phyloP scores from a whole-genome alignment of 805 yeast genomes.

The Metschnikowia picachoensis region DNA sequence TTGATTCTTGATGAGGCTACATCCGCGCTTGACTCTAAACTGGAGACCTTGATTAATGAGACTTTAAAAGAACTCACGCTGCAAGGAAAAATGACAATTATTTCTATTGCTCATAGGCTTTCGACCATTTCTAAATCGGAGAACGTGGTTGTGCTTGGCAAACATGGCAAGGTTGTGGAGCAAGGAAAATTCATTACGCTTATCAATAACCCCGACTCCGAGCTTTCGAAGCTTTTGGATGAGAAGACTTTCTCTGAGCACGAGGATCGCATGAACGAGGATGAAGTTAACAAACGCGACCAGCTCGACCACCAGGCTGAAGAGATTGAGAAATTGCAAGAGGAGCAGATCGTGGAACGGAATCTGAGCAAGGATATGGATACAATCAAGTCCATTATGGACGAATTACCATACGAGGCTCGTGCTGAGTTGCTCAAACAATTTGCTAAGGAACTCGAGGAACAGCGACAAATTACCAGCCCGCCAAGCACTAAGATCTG shows the following conservation, averaged over 20 bases:
- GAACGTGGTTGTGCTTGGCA: slow-evolving; percentile 40
- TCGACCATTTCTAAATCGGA: slow-evolving; percentile 45
- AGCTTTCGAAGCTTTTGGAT: slow-evolving; percentile 38
- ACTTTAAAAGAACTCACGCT: slow-evolving; percentile 35
- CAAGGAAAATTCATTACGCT: slow-evolving; percentile 37
- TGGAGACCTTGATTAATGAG: slow-evolving; percentile 45
- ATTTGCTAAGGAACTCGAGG: slow-evolving; percentile 21
- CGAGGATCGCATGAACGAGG: slow-evolving; percentile 21
- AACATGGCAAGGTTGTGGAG: slow-evolving; percentile 39
- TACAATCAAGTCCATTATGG: slow-evolving; percentile 28
- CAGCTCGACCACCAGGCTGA: slow-evolving; percentile 25
- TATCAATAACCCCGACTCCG: slow-evolving; percentile 39
- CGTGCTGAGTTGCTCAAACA: slow-evolving; percentile 28
- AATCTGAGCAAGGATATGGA: slow-evolving; percentile 17
- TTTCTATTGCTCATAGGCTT: slow-evolving; percentile 43
- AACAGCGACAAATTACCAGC: slow-evolving; percentile 6
- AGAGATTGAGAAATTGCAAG: slow-evolving; percentile 18
- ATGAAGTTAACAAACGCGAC: slow-evolving; percentile 24
- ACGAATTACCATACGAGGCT: slow-evolving; percentile 34
- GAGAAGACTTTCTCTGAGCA: slow-evolving; percentile 27
- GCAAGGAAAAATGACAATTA: slow-evolving; percentile 40
- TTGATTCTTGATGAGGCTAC: slow-evolving; percentile 69
- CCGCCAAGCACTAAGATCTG: slow-evolving; percentile 7
- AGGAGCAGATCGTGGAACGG: slow-evolving; percentile 7
- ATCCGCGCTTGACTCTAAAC: slow-evolving; percentile 53